phyloP scores from a whole-genome alignment of 2,329 filamentous ascomycete species.

The Scortechinia acanthostroma region DNA sequence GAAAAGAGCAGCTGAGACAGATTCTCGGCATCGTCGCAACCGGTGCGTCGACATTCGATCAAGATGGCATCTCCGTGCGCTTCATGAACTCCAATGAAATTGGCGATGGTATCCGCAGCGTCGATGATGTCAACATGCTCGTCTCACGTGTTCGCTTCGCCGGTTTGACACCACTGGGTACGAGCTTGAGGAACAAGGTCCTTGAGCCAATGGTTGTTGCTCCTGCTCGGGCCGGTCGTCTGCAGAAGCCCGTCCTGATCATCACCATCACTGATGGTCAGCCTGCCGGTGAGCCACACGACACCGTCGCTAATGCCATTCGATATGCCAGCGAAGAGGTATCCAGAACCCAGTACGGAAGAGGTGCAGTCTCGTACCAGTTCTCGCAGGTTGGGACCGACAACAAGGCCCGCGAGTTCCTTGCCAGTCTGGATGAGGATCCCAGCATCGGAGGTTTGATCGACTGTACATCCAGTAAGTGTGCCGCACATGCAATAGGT shows the following conservation, averaged over 20 bases:
- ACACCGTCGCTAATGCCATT: constrained; percentile 48
- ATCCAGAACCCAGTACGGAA: constrained; percentile 37
- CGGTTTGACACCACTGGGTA: constrained; percentile 62
- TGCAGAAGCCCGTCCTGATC: constrained; percentile 57
- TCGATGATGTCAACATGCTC: constrained; percentile 48
- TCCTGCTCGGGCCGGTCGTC: constrained; percentile 38
- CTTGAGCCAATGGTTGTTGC: constrained; percentile 48
- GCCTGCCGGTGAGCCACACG: constrained; percentile 52
- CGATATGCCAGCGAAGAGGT: constrained; percentile 42
- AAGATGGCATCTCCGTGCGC: constrained; percentile 59
- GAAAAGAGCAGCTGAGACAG: constrained; percentile 59
- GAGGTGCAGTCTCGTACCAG: constrained; percentile 55
- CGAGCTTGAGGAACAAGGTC: constrained; percentile 53
- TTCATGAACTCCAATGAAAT: constrained; percentile 59
- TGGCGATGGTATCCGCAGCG: constrained; percentile 44
- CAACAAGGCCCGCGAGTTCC: constrained; percentile 53
- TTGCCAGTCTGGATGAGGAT: constrained; percentile 56
- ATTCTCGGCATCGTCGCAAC: constrained; percentile 57
- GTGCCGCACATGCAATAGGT: not conserved
- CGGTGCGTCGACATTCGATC: constrained; percentile 62
- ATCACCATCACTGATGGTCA: constrained; percentile 63
- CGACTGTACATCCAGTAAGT: constrained; percentile 53
- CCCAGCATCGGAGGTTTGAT: constrained; percentile 51
- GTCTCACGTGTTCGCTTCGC: constrained; percentile 52
- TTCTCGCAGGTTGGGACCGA: constrained; percentile 67